phyloP scores from a whole-genome alignment of 2,329 filamentous ascomycete species.

The Nemania sp. region DNA sequence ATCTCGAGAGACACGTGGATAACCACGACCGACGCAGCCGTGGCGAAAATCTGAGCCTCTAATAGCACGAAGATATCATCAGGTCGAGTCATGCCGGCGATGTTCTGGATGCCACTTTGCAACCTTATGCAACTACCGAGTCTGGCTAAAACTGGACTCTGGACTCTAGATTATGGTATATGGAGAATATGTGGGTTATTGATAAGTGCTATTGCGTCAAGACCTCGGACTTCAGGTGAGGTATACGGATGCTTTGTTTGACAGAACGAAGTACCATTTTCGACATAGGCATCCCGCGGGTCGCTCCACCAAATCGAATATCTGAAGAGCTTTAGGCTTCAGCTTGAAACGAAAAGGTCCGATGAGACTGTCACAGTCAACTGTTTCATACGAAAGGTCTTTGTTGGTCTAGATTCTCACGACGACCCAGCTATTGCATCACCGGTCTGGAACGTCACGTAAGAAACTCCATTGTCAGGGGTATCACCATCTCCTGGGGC shows the following conservation, averaged over 20 bases:
- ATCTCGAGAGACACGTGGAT: neutral
- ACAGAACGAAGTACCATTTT: too few relatives aligned
- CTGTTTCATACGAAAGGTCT: neutral
- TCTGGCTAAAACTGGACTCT: neutral
- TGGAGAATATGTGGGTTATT: neutral
- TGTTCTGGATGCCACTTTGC: neutral
- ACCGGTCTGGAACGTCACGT: neutral
- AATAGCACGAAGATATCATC: neutral
- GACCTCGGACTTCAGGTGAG: neutral
- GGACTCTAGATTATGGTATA: neutral
- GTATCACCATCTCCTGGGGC: neutral
- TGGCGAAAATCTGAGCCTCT: neutral
- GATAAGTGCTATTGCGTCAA: neutral
- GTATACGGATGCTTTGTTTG: too few relatives aligned
- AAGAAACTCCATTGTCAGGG: neutral
- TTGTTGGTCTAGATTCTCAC: neutral
- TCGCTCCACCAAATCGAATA: neutral
- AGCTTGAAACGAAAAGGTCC: neutral
- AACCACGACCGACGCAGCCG: neutral
- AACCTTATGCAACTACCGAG: neutral
- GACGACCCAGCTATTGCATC: neutral
- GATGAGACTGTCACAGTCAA: neutral
- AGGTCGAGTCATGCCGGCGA: slow-evolving; percentile 3
- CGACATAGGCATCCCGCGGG: too few relatives aligned
- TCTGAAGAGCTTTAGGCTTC: neutral